These are phyloP conservation scores for Cryptosporidium canis DNA, from an alignment of 169 alveolate species.

Conservation along the genomic window DNA sequence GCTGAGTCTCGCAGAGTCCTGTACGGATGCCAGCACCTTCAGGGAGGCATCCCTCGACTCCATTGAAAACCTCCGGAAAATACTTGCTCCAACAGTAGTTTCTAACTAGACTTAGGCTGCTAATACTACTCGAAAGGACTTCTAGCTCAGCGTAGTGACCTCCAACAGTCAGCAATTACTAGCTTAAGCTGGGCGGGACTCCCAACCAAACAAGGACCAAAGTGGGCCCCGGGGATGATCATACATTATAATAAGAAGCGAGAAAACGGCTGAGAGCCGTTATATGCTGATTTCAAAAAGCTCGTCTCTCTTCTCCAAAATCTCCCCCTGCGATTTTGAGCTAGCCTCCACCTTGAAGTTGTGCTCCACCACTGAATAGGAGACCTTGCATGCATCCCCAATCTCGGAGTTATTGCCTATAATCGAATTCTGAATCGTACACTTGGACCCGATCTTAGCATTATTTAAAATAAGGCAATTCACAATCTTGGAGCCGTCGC, in stretches of 20 bases:
- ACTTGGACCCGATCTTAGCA: constrained; percentile 35
- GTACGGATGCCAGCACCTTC: not conserved
- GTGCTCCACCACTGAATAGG: constrained; percentile 26
- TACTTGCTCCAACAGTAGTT: not conserved
- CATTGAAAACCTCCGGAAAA: not conserved
- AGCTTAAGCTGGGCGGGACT: too few relatives aligned
- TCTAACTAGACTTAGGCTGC: not conserved
- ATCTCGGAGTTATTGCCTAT: not conserved
- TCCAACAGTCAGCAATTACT: too few relatives aligned
- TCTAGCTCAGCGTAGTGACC: too few relatives aligned
- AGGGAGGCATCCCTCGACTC: not conserved
- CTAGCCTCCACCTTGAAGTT: constrained; percentile 12
- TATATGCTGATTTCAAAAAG: constrained; percentile 30
- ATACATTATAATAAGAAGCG: not conserved
- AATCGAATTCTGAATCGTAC: constrained; percentile 65
- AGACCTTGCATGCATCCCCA: constrained; percentile 21
- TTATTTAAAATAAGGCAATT: constrained; percentile 36
- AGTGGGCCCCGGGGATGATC: not conserved
- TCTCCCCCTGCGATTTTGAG: constrained; percentile 49
- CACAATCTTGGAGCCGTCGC: constrained; percentile 61
- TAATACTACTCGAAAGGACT: too few relatives aligned
- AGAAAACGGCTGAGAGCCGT: not conserved
- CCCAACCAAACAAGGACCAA: not conserved
- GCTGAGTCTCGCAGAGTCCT: not conserved
- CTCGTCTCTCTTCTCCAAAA: constrained; percentile 44